Evolutionary conservation across 129 eudicot species (phyloP).

Genomic region (Centrapalus pauciflorus): DNA sequence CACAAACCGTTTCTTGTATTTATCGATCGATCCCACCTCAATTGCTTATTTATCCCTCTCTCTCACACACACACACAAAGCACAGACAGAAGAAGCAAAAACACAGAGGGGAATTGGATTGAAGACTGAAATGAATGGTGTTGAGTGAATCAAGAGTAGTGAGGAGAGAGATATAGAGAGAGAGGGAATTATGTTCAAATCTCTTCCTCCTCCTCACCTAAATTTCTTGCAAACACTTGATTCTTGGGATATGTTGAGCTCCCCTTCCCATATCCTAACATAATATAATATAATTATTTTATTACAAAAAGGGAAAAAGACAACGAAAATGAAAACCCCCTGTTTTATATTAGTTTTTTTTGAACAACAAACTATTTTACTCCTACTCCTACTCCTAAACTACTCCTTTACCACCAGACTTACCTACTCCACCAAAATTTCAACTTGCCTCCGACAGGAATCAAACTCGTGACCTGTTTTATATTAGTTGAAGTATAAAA

Average conservation of each 20-base stretch:
- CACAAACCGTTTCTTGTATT: not conserved
- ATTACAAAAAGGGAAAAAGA: not conserved
- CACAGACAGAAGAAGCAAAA: not conserved
- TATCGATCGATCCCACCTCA: slow-evolving; percentile 6
- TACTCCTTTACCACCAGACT: no score
- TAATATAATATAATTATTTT: not conserved
- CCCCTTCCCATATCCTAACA: slow-evolving; percentile 2
- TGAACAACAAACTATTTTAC: no score
- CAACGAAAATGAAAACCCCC: not conserved
- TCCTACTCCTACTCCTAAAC: no score
- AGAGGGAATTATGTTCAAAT: not conserved
- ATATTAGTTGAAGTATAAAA: no score
- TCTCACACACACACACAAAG: not conserved
- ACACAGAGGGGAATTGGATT: not conserved
- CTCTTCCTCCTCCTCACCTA: slow-evolving; percentile 1
- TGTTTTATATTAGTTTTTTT: not conserved
- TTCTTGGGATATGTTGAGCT: slow-evolving; percentile 14
- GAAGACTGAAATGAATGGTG: not conserved
- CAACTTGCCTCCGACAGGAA: no score
- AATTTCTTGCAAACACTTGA: slow-evolving; percentile 14
- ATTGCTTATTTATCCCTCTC: not conserved
- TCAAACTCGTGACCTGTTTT: no score
- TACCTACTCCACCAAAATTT: no score
- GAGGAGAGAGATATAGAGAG: not conserved
- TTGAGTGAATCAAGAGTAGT: not conserved